These are phyloP conservation scores for Verticillium longisporum DNA, from an alignment of 2,329 filamentous ascomycete genomes.

Conservation along the genomic window DNA sequence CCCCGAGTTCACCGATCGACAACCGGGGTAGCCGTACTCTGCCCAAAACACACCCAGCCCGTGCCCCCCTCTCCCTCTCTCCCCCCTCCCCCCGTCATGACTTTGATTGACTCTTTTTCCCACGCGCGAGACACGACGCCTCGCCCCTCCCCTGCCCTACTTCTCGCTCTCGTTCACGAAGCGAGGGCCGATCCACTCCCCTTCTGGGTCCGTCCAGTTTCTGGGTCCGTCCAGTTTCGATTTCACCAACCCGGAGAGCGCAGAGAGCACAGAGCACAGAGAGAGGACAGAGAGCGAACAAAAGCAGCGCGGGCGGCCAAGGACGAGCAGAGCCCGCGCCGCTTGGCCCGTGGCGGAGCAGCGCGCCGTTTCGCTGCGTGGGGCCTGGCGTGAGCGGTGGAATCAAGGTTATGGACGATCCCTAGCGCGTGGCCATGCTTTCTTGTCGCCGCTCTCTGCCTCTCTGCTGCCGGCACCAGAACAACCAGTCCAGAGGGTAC, in stretches of 20 bases:
- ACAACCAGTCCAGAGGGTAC: not conserved
- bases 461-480: not conserved
- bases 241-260: no score
- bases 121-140: not conserved
- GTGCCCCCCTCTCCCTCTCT: not conserved
- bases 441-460: no score
- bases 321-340: not conserved
- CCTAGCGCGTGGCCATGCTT: not conserved
- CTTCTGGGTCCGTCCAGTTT: no score
- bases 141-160: no score
- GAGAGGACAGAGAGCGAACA: not conserved
- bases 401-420: not conserved
- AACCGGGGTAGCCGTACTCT: not conserved
- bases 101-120: not conserved
- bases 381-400: not conserved
- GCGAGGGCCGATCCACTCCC: not conserved
- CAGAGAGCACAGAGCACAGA: no score
- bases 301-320: not conserved
- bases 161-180: not conserved
- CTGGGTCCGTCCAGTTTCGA: no score
- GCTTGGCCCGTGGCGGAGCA: not conserved
- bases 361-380: not conserved
- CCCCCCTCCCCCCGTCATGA: not conserved
- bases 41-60: not conserved
- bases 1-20: not conserved